A percentile compares a stretch with the other conserved stretches of the same genome.
Evolutionary conservation across 2,329 filamentous ascomycete genomes (phyloP).

Genomic region (Seiridium cupressi): DNA sequence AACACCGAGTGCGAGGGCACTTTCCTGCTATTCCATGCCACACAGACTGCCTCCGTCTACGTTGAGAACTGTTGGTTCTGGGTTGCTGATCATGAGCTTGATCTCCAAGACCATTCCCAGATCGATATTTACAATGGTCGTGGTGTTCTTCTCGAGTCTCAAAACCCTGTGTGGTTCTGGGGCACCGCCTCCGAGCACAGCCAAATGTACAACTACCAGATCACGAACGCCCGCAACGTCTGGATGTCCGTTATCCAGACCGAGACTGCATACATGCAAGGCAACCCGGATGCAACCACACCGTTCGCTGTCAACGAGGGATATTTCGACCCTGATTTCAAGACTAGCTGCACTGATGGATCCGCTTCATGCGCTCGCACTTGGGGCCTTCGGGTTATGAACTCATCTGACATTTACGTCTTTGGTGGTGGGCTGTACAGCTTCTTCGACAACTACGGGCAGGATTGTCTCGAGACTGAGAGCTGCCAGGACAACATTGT

Average conservation of each 20-base stretch:
- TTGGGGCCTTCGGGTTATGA: slow-evolving; percentile 71
- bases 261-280: slow-evolving; percentile 86
- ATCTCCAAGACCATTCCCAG: slow-evolving; percentile 69
- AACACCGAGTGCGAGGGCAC: slow-evolving; percentile 70
- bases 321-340: slow-evolving; percentile 70
- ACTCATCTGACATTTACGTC: slow-evolving; percentile 65
- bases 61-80: slow-evolving; percentile 90
- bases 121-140: slow-evolving; percentile 88
- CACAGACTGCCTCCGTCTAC: slow-evolving; percentile 64
- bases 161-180: slow-evolving; percentile 78
- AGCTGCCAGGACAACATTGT: slow-evolving; percentile 79
- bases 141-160: slow-evolving; percentile 75
- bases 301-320: slow-evolving; percentile 60
- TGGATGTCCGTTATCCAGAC: slow-evolving; percentile 85
- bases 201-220: slow-evolving; percentile 80
- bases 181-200: slow-evolving; percentile 70
- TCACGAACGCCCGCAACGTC: slow-evolving; percentile 73
- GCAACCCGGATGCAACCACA: slow-evolving; percentile 70
- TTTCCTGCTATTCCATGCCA: slow-evolving; percentile 69
- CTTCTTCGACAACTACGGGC: slow-evolving; percentile 81
- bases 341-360: slow-evolving; percentile 46
- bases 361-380: slow-evolving; percentile 63
- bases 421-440: slow-evolving; percentile 76
- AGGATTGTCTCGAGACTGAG: slow-evolving; percentile 65
- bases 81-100: slow-evolving; percentile 88